Base-by-base conservation (phyloP, 768 basidiomycete species). In the Macrolepiota albuminosa region DNA sequence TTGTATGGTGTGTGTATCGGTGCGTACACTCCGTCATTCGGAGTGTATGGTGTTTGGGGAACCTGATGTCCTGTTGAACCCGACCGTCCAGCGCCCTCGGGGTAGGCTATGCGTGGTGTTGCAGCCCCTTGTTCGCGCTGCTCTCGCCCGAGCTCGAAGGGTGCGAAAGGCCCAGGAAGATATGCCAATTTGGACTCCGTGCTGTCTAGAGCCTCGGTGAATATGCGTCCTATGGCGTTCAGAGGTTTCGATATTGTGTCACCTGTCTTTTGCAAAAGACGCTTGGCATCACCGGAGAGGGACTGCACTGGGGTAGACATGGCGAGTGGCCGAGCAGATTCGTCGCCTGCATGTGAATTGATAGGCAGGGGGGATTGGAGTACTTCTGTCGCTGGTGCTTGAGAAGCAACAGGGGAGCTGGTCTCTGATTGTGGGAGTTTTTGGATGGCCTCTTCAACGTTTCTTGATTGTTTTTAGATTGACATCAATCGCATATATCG, bases 221-320 rank as follows among this genome's bases (percentile, higher is more conserved):
- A 88, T 61, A 97, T 94, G 54, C 90, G 85, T 18, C 93, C 83
- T 54, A 97, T 89, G 1, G 94, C 92, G 63, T 78, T 91, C n/a
- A 97, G 80, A 3, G 94, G 94, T 70, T 93, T 94, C 8, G 90
- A 93, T 58, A 96, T 88, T 0, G 85, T 90, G 69, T 94, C 91
- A 8, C 94, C 93, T 0, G 95, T 96, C 70, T 89, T 90, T 72
- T 94, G 94, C 47, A 96, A 79, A 34, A 96, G 81, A 26, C 88
- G 81, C 42, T 84, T 85, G 1, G 93, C 94, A 67, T 95, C 93
- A 55, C 91, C 85, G 0, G 78, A 77, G 24, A 84, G 67, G 0
- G 76, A 77, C 67, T 81, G 80, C 0, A 77, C 74, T 1, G 88
- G 80, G 10, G 83, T 76, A 5, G 85, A 80, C 9, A 93, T 75